Evolutionary conservation across 768 basidiomycete species (phyloP), one percentile per base, ranked within the genome.

Genomic region (Suillus weaverae): DNA sequence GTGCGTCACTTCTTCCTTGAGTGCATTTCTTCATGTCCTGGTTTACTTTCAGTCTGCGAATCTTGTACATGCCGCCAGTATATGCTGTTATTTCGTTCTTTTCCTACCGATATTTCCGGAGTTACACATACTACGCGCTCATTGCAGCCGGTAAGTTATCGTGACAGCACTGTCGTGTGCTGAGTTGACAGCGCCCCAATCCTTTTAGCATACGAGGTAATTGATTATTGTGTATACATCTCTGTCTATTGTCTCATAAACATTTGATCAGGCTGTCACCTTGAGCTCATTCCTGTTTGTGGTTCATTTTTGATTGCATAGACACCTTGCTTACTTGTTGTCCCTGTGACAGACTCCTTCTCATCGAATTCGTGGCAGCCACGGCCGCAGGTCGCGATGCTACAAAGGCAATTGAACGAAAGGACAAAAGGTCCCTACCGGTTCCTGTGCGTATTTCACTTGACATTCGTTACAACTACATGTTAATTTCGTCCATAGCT

Each of bases 71-170:
- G 92, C 92, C 93, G 2, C 85, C 87, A 1, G 81, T 94, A 50
- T 94, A 91, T 73, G 89, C 89, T 33, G 78, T 94, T 67, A 85
- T 95, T 57, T 92, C 92, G 1, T 96, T 95, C 79, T 85, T 92
- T 69, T 91, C 91, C 33, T 96, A 92, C 70, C 86, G 94, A 1
- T 95, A 79, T 78, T 95, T 92, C 80, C 85, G 92, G 44, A 79
- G 84, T 64, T 95, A 92, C 71, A 92, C 85, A 48, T 87, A 87
- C 70, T 86, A 86, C 69, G 78, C 77, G 41, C 80, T 86, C 50
- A 77, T 80, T 56, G 80, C 86, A 77, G 72, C 79, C 60, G 79
- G 86, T 86, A 63, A 60, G 84, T 70, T 30, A 20, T 14, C 6
- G 4, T 44, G 53, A 18, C 26, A 13, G 20, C 14, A 9, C 20